These are phyloP conservation scores for Microcera coccophila DNA, from an alignment of 2,329 filamentous ascomycete genomes.

Conservation along the genomic window DNA sequence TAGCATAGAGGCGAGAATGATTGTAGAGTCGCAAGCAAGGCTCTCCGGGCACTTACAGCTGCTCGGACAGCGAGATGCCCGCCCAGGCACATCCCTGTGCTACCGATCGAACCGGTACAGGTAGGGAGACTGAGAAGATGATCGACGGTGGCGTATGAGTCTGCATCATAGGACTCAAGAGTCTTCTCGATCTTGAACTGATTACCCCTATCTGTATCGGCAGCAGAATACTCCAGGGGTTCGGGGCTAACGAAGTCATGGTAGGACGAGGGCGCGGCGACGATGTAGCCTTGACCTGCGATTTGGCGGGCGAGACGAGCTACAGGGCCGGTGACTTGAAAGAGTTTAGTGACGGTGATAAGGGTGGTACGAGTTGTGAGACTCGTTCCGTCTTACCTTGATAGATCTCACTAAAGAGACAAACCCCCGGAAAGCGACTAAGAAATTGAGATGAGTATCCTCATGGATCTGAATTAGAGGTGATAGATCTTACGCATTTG, in stretches of 20 bases:
- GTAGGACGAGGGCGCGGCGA: constrained; percentile 84
- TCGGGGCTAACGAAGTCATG: constrained; percentile 90
- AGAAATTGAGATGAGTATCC: not conserved
- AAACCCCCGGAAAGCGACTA: constrained; percentile 75
- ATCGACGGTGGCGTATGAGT: constrained; percentile 65
- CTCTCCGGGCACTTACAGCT: constrained; percentile 38
- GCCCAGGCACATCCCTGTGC: constrained; percentile 89
- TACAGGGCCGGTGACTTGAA: constrained; percentile 80
- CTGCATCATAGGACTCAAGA: constrained; percentile 80
- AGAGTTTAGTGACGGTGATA: not conserved
- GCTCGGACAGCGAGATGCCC: constrained; percentile 72
- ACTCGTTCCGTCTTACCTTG: constrained; percentile 59
- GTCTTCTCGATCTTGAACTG: constrained; percentile 83
- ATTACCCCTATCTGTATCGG: constrained; percentile 85
- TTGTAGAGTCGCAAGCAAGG: not conserved
- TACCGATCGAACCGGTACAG: constrained; percentile 76
- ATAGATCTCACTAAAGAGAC: constrained; percentile 91
- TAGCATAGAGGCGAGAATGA: no score
- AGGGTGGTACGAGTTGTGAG: not conserved
- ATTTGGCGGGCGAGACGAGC: constrained; percentile 87
- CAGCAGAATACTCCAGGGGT: constrained; percentile 77
- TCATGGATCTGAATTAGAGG: not conserved
- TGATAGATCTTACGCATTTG: constrained; percentile 62
- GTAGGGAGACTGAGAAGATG: constrained; percentile 66
- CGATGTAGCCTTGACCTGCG: constrained; percentile 88